A percentile compares a stretch with the other conserved stretches of the same genome.
Evolutionary conservation across 148 eudicot genomes (phyloP).

Genomic region (Tetragonia tetragonoides): DNA sequence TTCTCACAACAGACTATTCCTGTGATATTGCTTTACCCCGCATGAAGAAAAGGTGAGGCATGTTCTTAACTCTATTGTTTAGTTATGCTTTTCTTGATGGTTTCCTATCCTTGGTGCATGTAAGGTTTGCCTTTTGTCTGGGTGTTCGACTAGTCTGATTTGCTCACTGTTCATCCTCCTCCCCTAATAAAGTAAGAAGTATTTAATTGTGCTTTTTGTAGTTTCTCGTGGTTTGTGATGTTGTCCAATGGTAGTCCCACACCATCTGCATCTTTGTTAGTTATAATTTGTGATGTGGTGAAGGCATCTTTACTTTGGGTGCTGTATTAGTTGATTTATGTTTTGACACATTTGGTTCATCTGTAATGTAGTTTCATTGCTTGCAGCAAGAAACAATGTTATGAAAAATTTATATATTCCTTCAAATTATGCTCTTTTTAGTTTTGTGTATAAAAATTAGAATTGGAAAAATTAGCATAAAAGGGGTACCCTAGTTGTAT

Average conservation of each 20-base stretch:
- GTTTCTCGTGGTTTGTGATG: background rate
- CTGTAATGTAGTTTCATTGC: background rate
- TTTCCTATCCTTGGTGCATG: background rate
- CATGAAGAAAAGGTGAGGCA: constrained; percentile 70
- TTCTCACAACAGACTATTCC: constrained; percentile 79
- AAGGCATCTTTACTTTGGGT: background rate
- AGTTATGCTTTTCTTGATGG: background rate
- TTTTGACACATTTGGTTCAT: background rate
- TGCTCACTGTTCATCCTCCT: background rate
- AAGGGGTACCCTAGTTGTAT: background rate
- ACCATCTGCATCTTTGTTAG: background rate
- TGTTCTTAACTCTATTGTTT: background rate
- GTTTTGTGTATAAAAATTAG: background rate
- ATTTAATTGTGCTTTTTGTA: background rate
- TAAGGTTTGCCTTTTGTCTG: background rate
- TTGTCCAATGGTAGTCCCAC: background rate
- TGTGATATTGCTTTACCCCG: constrained; percentile 95
- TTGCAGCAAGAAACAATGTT: background rate
- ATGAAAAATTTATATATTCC: background rate
- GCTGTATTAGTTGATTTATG: background rate
- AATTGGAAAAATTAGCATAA: background rate
- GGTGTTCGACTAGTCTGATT: background rate
- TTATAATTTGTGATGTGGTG: background rate
- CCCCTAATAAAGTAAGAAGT: too few species aligned
- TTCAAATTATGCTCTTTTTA: background rate